Conservation (phyloP, 2,329 filamentous ascomycete species). For the Phialophora expanda region DNA sequence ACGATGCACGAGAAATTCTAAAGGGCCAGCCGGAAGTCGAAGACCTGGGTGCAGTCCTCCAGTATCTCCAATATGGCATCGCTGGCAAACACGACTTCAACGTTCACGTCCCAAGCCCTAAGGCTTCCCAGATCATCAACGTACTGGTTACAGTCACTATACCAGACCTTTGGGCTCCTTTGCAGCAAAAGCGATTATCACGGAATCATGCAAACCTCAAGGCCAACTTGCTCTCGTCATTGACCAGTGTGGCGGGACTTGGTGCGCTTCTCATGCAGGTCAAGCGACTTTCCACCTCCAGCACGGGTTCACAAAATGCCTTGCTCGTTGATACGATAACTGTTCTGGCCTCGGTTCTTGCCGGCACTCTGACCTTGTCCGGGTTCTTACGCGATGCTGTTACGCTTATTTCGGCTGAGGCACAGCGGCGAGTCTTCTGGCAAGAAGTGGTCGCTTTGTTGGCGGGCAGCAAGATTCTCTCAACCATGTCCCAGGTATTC, state of each 20-base stretch:
- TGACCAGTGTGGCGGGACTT: constrained; percentile 76
- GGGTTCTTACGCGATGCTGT: constrained; percentile 45
- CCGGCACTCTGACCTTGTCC: constrained; percentile 25
- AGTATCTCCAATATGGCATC: constrained; percentile 54
- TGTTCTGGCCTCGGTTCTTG: constrained; percentile 45
- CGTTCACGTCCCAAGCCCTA: constrained; percentile 67
- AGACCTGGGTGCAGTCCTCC: constrained; percentile 59
- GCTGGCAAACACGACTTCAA: constrained; percentile 46
- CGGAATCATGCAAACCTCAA: constrained; percentile 41
- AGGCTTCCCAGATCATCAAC: constrained; percentile 75
- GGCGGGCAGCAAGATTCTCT: constrained; percentile 65
- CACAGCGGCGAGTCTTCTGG: constrained; percentile 58
- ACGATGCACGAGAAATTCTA: constrained; percentile 64
- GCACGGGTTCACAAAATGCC: constrained; percentile 40
- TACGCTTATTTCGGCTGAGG: constrained; percentile 46
- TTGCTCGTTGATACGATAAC: constrained; percentile 46
- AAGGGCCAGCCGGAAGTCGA: constrained; percentile 67
- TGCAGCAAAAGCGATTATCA: constrained; percentile 21
- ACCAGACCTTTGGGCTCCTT: constrained; percentile 77
- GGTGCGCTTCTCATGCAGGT: constrained; percentile 77
- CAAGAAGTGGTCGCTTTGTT: constrained; percentile 65
- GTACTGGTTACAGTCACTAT: constrained; percentile 74
- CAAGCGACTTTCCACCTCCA: constrained; percentile 59
- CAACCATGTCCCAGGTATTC: constrained; percentile 62
- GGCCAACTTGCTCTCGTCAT: constrained; percentile 63